Evolutionary conservation across 495 filamentous ascomycete species (phyloP).

Genomic region (Talaromyces stipitatus): DNA sequence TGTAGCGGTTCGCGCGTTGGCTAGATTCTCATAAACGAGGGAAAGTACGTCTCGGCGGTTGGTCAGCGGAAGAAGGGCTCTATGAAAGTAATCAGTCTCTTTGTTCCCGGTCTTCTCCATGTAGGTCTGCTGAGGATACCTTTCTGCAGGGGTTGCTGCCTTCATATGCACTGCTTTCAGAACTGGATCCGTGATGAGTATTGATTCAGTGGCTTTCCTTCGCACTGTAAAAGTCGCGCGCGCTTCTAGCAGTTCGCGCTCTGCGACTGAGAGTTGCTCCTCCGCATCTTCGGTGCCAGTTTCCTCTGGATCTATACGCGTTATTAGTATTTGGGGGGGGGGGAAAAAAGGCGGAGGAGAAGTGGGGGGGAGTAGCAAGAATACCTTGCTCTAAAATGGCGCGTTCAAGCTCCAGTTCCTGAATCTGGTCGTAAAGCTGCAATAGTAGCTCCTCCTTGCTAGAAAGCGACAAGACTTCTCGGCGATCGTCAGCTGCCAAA

Average conservation of each 20-base stretch:
- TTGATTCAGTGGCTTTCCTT: constrained; percentile 56
- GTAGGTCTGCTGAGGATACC: constrained; percentile 34
- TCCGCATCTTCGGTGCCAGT: constrained; percentile 35
- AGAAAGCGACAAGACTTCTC: constrained; percentile 47
- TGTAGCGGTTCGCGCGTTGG: constrained; percentile 39
- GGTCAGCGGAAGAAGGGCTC: constrained; percentile 56
- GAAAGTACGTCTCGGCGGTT: constrained; percentile 61
- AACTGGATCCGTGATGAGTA: constrained; percentile 62
- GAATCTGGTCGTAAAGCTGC: constrained; percentile 59
- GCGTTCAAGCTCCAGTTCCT: constrained; percentile 63
- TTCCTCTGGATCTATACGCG: constrained; percentile 12
- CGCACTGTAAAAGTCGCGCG: constrained; percentile 59
- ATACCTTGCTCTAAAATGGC: constrained; percentile 54
- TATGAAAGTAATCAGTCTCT: constrained; percentile 18
- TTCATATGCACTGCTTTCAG: constrained; percentile 70
- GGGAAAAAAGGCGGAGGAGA: not conserved
- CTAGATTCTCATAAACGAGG: constrained; percentile 49
- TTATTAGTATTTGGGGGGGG: not conserved
- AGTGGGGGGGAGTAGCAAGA: not conserved
- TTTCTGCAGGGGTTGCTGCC: constrained; percentile 56
- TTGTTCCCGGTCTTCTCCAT: not conserved
- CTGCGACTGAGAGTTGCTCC: constrained; percentile 44
- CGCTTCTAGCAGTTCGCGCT: constrained; percentile 60
- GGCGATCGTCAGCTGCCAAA: constrained; percentile 33
- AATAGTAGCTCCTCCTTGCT: constrained; percentile 55